Conservation (phyloP, 2,329 filamentous ascomycete species). For the Monosporascus cannonballus region DNA sequence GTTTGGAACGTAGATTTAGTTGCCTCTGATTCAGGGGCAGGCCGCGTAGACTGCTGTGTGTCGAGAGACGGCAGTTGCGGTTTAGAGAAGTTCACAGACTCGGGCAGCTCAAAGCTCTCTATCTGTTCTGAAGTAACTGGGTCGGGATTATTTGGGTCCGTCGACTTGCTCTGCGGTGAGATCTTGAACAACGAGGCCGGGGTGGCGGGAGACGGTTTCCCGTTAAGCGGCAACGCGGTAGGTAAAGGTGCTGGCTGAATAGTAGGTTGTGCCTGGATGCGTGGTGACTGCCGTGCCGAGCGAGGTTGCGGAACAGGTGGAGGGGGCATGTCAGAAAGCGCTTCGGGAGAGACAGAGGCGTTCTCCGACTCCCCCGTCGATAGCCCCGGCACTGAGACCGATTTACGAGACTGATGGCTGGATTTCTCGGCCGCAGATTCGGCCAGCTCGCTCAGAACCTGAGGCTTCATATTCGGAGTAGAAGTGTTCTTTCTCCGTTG, state of each 20-base stretch:
- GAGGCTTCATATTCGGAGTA: slow-evolving; percentile 50
- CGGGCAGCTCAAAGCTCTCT: slow-evolving; percentile 62
- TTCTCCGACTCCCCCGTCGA: slow-evolving; percentile 54
- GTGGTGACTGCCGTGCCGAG: slow-evolving; percentile 62
- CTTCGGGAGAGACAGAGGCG: slow-evolving; percentile 59
- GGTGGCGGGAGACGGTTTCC: slow-evolving; percentile 63
- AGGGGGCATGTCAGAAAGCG: slow-evolving; percentile 59
- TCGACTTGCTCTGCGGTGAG: slow-evolving; percentile 45
- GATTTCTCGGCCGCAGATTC: slow-evolving; percentile 34
- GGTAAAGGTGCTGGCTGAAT: slow-evolving; percentile 20
- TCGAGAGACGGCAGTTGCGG: slow-evolving; percentile 44
- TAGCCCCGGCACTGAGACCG: slow-evolving; percentile 30
- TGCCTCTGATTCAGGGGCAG: slow-evolving; percentile 41
- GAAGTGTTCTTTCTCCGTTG: slow-evolving; percentile 47
- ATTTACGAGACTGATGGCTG: slow-evolving; percentile 13
- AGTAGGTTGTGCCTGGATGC: slow-evolving; percentile 50
- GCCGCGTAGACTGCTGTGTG: slow-evolving; percentile 41
- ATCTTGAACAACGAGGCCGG: slow-evolving; percentile 85
- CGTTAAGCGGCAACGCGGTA: slow-evolving; percentile 23
- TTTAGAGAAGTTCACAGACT: slow-evolving; percentile 50
- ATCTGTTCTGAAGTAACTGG: slow-evolving; percentile 45
- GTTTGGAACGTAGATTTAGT: slow-evolving; percentile 41
- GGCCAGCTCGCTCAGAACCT: slow-evolving; percentile 47
- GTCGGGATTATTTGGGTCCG: slow-evolving; percentile 34
- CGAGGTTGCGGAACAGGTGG: slow-evolving; percentile 60